Base-by-base conservation (phyloP, 768 basidiomycete genomes). In the Amanita rubescens region DNA sequence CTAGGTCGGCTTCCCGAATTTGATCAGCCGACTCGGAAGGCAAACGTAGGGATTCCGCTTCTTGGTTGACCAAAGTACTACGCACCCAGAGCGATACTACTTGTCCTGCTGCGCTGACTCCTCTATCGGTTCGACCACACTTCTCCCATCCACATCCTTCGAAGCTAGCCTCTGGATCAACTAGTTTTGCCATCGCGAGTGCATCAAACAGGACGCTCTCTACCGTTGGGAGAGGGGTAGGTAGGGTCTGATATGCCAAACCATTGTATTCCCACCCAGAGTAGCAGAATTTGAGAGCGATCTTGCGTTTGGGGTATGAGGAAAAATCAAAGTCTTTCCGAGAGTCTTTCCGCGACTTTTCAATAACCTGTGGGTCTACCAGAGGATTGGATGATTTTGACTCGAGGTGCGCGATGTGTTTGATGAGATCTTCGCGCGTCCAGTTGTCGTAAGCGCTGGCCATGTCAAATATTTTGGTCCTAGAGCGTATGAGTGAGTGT, bases 71-170 rank as follows among this genome's bases (percentile, higher is more conserved):
- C 41, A 84, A 66, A 9, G 80, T 79, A 66, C 91, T 93, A 55
- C 94, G 74, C 11, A 96, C 84, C 87, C 90, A 94, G 7, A 99
- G 74, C 47, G 88, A 91, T 47, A 97, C 76, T 20, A 98, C 94
- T 66, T 98, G 95, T 3, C 92, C 94, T 7, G 87, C 89, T 35
- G 87, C 90, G 65, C 93, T 95, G 55, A 99, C 96, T 0, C 95
- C 94, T 17, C 86, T 78, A 75, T 99, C 96, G 24, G 96, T 98
- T 62, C 96, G 71, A 11, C 96, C 95, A 67, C 96, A 97, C 59
- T 81, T 78, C 63, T 89, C 84, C 84, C 90, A 98, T 33, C 81
- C 89, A 63, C 92, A 94, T 0, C 90, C 94, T 14, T 94, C 87
- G 52, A 87, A 72, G 3, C 91, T 90, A 4, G 70, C 77, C 3